Percentiles rank a stretch among this genome's conserved stretches.
These are phyloP conservation scores for Clitocybe nebularis DNA, from an alignment of 1,284 basidiomycete genomes.

Conservation along the genomic window DNA sequence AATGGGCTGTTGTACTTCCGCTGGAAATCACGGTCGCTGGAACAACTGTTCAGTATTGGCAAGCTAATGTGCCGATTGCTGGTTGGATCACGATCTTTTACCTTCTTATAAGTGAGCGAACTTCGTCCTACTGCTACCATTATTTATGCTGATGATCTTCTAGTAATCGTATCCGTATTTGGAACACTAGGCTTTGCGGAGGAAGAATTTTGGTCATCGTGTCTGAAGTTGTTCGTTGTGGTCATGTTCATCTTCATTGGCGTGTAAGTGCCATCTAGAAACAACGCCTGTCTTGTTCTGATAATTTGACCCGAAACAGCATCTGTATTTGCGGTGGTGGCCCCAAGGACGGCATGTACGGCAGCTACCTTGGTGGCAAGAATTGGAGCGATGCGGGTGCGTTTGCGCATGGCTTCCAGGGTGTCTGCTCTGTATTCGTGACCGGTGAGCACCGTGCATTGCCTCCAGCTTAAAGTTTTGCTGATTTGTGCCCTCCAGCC, in stretches of 20 bases:
- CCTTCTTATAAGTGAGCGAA: constrained; percentile 37
- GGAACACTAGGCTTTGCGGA: constrained; percentile 49
- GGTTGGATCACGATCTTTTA: constrained; percentile 50
- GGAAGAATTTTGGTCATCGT: constrained; percentile 54
- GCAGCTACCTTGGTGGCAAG: constrained; percentile 39
- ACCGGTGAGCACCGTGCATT: constrained; percentile 24
- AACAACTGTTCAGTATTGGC: constrained; percentile 42
- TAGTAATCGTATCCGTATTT: constrained; percentile 35
- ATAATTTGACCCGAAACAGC: constrained; percentile 15
- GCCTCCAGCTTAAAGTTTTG: background rate
- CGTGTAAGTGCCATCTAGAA: constrained; percentile 32
- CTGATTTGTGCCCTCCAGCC: constrained; percentile 18
- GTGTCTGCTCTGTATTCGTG: constrained; percentile 41
- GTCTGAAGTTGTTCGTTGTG: constrained; percentile 51
- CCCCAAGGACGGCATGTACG: constrained; percentile 32
- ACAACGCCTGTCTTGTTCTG: background rate
- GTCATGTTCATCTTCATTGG: constrained; percentile 54
- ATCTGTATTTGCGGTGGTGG: constrained; percentile 44
- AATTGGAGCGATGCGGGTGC: constrained; percentile 51
- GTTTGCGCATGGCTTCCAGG: constrained; percentile 45
- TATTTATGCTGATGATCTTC: constrained; percentile 4
- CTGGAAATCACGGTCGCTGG: constrained; percentile 43
- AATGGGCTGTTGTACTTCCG: constrained; percentile 40
- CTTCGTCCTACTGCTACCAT: too few relatives aligned
- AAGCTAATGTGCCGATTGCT: constrained; percentile 30